Conservation (phyloP, 2,329 filamentous ascomycete genomes). For the Pseudocercospora macadamiae region DNA sequence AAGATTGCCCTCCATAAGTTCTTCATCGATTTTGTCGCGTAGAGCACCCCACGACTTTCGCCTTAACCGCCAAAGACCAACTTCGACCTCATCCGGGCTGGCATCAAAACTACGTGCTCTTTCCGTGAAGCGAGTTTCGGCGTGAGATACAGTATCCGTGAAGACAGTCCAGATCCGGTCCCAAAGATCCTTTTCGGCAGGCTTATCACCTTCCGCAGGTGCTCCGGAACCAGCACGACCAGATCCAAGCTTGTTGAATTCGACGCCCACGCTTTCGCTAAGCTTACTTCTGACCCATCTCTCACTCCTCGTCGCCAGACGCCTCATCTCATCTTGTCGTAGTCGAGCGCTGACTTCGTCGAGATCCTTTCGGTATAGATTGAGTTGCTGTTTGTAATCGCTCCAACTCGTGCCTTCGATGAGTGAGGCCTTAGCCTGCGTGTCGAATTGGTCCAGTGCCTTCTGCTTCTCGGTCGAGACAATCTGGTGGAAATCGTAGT, state of each 20-base stretch:
- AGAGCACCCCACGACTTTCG: conserved; percentile 94
- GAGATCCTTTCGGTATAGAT: conserved; percentile 84
- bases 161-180: conserved; percentile 93
- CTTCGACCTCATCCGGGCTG: conserved; percentile 83
- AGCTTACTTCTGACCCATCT: conserved; percentile 90
- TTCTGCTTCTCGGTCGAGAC: conserved; percentile 80
- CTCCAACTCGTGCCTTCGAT: conserved; percentile 87
- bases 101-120: conserved; percentile 93
- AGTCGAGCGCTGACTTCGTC: conserved; percentile 83
- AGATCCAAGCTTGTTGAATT: conserved; percentile 95
- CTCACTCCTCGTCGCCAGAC: conserved; percentile 86
- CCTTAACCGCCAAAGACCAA: conserved; percentile 88
- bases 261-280: conserved; percentile 82
- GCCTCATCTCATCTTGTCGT: conserved; percentile 93
- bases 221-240: conserved; percentile 81
- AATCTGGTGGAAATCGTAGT: conserved; percentile 95
- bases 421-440: conserved; percentile 71
- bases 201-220: conserved; percentile 75
- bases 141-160: conserved; percentile 77
- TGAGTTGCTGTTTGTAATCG: conserved; percentile 78
- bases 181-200: conserved; percentile 86
- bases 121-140: conserved; percentile 82
- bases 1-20: conserved; percentile 97
- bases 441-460: conserved; percentile 73
- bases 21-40: conserved; percentile 88